Percentiles rank a stretch among this genome's conserved stretches.
phyloP scores from a whole-genome alignment of 2,329 filamentous ascomycete genomes.

The Rhexocercosporidium sp. region DNA sequence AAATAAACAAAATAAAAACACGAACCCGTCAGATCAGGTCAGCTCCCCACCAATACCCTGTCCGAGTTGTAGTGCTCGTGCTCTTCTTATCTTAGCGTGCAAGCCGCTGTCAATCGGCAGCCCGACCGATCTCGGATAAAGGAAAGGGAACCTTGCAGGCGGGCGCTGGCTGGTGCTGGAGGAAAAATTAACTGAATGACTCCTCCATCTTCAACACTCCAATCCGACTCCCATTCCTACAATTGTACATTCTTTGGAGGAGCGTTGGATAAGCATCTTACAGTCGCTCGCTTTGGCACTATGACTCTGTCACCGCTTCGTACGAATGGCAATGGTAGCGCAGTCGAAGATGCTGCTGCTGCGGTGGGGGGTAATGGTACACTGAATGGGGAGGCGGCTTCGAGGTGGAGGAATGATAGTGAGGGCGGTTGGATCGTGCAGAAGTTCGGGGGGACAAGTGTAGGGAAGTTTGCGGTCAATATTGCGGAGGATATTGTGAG shows the following conservation, averaged over 20 bases:
- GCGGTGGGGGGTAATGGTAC: slow-evolving; percentile 13
- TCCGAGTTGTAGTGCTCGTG: background rate
- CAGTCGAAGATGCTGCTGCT: too few species aligned
- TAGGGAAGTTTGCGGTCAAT: slow-evolving; percentile 88
- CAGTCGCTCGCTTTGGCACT: slow-evolving; percentile 1
- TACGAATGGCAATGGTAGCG: slow-evolving; percentile 2
- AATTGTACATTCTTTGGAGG: background rate
- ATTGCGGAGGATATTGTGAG: slow-evolving; percentile 75
- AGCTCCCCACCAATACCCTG: background rate
- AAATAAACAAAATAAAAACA: too few species aligned
- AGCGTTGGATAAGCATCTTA: background rate
- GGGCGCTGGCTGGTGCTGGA: background rate
- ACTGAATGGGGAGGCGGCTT: slow-evolving; percentile 9
- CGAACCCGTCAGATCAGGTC: too few species aligned
- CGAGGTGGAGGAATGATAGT: slow-evolving; percentile 41
- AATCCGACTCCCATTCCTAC: background rate
- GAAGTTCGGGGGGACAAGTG: slow-evolving; percentile 94
- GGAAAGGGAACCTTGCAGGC: background rate
- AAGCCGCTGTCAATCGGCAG: slow-evolving; percentile 1
- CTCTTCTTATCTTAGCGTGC: slow-evolving; percentile 10
- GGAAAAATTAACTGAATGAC: slow-evolving; percentile 10
- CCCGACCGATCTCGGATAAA: slow-evolving; percentile 14
- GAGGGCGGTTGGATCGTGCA: slow-evolving; percentile 76
- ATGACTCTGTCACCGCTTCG: slow-evolving; percentile 15
- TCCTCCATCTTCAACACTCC: slow-evolving; percentile 4